Evolutionary conservation across 164 flowering plant species (phyloP).

Genomic region (Vitis rupestris): DNA sequence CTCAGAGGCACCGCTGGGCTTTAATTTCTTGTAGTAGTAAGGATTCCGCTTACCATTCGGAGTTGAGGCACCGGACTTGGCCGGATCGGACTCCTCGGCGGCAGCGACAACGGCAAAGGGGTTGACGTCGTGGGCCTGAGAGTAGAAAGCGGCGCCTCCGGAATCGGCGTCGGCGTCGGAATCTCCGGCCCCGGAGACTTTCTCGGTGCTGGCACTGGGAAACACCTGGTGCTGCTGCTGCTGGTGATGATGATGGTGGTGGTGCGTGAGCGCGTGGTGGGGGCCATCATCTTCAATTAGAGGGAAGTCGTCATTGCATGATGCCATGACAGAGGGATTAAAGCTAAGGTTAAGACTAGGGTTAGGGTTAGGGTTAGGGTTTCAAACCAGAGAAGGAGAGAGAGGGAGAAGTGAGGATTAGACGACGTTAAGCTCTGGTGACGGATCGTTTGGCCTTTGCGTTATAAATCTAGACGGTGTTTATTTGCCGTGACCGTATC

Average conservation of each 20-base stretch:
- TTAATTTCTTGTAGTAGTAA: slow-evolving; percentile 32
- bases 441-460: no score
- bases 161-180: slow-evolving; percentile 28
- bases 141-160: slow-evolving; percentile 34
- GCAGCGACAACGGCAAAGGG: slow-evolving; percentile 35
- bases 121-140: slow-evolving; percentile 24
- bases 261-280: slow-evolving; percentile 7
- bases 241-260: no score
- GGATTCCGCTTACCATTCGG: slow-evolving; percentile 42
- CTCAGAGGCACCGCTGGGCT: slow-evolving; percentile 14
- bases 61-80: slow-evolving; percentile 16
- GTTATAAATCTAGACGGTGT: no score
- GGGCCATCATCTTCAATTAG: slow-evolving; percentile 42
- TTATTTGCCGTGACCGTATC: no score
- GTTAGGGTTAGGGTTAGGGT: slow-evolving; percentile 33
- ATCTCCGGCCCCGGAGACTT: slow-evolving; percentile 20
- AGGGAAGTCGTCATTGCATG: slow-evolving; percentile 66
- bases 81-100: slow-evolving; percentile 36
- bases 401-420: slow-evolving; percentile 1
- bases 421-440: slow-evolving; percentile 48
- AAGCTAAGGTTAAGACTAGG: no score
- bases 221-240: slow-evolving; percentile 29
- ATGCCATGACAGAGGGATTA: slow-evolving; percentile 39
- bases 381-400: not conserved
- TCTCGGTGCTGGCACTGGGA: slow-evolving; percentile 20